These are phyloP conservation scores for Piloderma croceum DNA, from an alignment of 768 basidiomycete genomes.

Conservation along the genomic window DNA sequence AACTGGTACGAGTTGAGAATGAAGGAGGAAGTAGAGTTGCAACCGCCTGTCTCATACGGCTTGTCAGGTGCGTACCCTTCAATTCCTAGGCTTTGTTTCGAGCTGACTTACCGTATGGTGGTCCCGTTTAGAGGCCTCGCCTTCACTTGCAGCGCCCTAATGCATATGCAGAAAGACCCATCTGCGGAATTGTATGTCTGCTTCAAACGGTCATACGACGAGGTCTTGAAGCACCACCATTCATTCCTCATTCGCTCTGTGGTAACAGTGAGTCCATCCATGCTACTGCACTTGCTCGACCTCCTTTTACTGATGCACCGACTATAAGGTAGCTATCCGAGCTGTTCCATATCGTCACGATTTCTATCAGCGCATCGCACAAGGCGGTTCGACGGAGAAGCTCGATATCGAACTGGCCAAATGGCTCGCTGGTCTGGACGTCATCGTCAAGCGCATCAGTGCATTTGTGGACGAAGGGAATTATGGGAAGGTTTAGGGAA, in stretches of 20 bases:
- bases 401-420: slow-evolving; percentile 48
- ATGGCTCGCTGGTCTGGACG: slow-evolving; percentile 59
- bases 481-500: slow-evolving; percentile 42
- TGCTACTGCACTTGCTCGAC: slow-evolving; percentile 1
- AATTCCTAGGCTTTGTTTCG: slow-evolving; percentile 1
- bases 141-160: slow-evolving; percentile 63
- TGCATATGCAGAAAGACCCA: slow-evolving; percentile 54
- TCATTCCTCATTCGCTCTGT: slow-evolving; percentile 61
- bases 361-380: slow-evolving; percentile 58
- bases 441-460: slow-evolving; percentile 44
- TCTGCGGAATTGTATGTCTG: slow-evolving; percentile 54
- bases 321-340: slow-evolving; percentile 48
- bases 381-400: slow-evolving; percentile 50
- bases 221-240: slow-evolving; percentile 61
- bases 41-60: slow-evolving; percentile 58
- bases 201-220: slow-evolving; percentile 68
- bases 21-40: slow-evolving; percentile 40
- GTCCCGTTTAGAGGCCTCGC: slow-evolving; percentile 48
- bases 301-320: slow-evolving; percentile 8
- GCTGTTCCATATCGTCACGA: slow-evolving; percentile 55
- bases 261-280: slow-evolving; percentile 44
- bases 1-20: slow-evolving; percentile 49
- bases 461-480: slow-evolving; percentile 48
- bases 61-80: slow-evolving; percentile 47
- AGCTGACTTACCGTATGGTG: slow-evolving; percentile 1